Conservation (phyloP, 2,329 filamentous ascomycete species). For the Alternaria angustiovoidea region DNA sequence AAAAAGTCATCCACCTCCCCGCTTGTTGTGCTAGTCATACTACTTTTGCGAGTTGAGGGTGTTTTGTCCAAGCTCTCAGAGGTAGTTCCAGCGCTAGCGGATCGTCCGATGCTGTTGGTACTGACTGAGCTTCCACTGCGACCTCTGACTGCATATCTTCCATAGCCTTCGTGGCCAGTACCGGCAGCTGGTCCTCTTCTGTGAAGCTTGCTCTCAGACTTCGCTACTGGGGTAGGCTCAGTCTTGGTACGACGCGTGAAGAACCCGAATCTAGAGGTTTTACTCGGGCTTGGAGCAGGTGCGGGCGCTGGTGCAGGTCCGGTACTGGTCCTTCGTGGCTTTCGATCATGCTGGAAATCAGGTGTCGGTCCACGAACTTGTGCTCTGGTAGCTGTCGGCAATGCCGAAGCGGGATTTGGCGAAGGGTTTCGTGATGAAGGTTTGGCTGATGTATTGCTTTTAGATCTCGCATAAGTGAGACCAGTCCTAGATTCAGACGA, state of each 20-base stretch:
- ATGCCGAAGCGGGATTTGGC: constrained; percentile 46
- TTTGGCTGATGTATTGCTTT: constrained; percentile 39
- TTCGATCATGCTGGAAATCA: constrained; percentile 51
- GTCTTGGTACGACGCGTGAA: constrained; percentile 78
- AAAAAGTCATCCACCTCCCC: constrained; percentile 57
- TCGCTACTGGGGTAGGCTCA: constrained; percentile 62
- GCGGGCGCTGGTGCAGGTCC: constrained; percentile 55
- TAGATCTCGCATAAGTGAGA: constrained; percentile 26
- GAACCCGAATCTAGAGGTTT: constrained; percentile 75
- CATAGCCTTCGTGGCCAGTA: constrained; percentile 92
- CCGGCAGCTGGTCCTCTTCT: constrained; percentile 85
- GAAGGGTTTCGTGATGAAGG: constrained; percentile 50
- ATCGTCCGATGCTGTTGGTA: constrained; percentile 57
- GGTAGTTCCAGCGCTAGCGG: constrained; percentile 55
- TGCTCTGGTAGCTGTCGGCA: constrained; percentile 33
- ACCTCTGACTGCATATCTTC: constrained; percentile 69
- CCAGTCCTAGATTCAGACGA: constrained; percentile 55
- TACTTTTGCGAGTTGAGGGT: constrained; percentile 53
- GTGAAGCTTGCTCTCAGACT: constrained; percentile 62
- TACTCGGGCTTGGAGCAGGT: constrained; percentile 59
- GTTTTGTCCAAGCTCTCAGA: constrained; percentile 46
- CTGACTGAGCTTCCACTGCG: constrained; percentile 69
- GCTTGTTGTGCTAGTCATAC: constrained; percentile 52
- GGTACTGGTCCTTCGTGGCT: constrained; percentile 43
- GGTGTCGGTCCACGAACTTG: constrained; percentile 46